Evolutionary conservation across 2,329 filamentous ascomycete species (phyloP).

Genomic region (Moelleriella libera): DNA sequence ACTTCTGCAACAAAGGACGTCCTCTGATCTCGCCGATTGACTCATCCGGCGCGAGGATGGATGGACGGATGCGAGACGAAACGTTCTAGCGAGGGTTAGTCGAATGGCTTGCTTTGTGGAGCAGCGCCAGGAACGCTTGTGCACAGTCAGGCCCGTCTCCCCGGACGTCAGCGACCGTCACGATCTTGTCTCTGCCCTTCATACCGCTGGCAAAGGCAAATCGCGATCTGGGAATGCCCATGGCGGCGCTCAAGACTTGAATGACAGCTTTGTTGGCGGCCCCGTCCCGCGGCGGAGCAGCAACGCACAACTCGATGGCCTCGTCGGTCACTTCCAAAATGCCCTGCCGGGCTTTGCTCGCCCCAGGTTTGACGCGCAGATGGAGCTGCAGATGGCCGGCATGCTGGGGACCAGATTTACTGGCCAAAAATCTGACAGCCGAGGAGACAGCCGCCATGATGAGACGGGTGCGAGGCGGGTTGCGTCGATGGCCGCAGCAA

Average conservation of each 20-base stretch:
- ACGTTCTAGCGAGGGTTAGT: not conserved
- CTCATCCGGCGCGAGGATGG: not conserved
- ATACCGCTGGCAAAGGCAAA: constrained; percentile 47
- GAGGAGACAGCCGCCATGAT: not conserved
- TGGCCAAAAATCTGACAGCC: constrained; percentile 32
- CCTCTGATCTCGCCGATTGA: not conserved
- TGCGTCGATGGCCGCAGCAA: not conserved
- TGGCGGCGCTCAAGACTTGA: constrained; percentile 43
- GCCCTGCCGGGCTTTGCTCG: constrained; percentile 46
- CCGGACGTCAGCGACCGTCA: constrained; percentile 25
- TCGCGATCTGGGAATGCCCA: constrained; percentile 49
- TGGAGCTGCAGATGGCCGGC: constrained; percentile 38
- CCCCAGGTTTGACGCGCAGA: constrained; percentile 55
- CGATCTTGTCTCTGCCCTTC: constrained; percentile 51
- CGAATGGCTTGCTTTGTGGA: constrained; percentile 11
- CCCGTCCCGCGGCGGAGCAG: constrained; percentile 50
- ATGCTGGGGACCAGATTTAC: constrained; percentile 28
- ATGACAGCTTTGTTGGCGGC: constrained; percentile 56
- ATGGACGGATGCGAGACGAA: not conserved
- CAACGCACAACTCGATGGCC: constrained; percentile 48
- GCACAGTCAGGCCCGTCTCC: constrained; percentile 16
- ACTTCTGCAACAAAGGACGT: too few relatives aligned
- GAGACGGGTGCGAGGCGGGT: too few relatives aligned
- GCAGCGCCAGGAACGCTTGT: constrained; percentile 11
- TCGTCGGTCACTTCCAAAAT: constrained; percentile 40